Percentiles rank a stretch among this genome's conserved stretches.
phyloP scores from a whole-genome alignment of 345 rosid genomes.

The Dimocarpus longan region DNA sequence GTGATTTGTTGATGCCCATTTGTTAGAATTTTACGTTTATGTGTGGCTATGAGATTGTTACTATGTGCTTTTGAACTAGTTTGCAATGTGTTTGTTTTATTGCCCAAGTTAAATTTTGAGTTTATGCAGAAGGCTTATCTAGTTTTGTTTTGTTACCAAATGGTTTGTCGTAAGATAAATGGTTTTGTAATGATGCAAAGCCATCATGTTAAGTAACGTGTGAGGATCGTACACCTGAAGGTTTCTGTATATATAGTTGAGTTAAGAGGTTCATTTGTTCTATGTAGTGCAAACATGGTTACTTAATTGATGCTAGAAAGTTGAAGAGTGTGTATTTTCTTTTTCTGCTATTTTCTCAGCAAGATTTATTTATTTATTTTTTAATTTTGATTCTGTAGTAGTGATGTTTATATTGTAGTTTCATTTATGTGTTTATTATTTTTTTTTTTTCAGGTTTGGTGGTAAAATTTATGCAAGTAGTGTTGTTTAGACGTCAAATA shows the following conservation, averaged over 20 bases:
- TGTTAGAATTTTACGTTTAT: not conserved
- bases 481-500: not conserved
- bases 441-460: not conserved
- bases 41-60: not conserved
- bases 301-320: not conserved
- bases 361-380: not conserved
- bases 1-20: not conserved
- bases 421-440: no score
- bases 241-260: not conserved
- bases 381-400: not conserved
- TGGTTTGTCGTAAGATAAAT: no score
- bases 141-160: no score
- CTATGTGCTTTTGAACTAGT: not conserved
- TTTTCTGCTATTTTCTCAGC: not conserved
- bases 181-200: no score
- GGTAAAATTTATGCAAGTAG: not conserved
- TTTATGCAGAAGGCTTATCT: no score
- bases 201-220: no score
- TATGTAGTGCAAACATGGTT: no score
- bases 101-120: not conserved
- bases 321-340: not conserved
- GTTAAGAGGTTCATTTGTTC: not conserved
- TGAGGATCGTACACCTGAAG: no score
- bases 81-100: constrained; percentile 7
- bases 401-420: not conserved